phyloP scores from a whole-genome alignment of 2,329 filamentous ascomycete genomes.

The Plenodomus tracheiphilus region DNA sequence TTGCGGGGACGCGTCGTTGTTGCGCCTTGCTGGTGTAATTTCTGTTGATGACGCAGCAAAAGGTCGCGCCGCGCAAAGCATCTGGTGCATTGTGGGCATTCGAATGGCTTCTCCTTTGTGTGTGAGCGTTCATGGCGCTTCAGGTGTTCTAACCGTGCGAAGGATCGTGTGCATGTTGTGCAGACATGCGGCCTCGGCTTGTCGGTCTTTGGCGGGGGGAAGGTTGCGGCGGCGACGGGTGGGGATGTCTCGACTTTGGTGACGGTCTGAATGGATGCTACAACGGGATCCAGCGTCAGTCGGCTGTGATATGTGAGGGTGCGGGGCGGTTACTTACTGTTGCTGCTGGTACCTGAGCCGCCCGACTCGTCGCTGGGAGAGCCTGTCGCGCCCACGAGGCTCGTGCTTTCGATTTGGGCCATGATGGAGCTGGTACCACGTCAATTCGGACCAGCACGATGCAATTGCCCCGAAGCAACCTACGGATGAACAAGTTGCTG shows the following conservation, averaged over 20 bases:
- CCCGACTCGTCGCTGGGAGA: conserved; percentile 35
- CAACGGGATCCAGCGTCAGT: conserved; percentile 22
- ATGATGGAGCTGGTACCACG: conserved; percentile 24
- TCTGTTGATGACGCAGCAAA: conserved; percentile 93
- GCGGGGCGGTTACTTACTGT: conserved; percentile 29
- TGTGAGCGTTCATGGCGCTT: conserved; percentile 98
- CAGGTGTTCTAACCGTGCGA: conserved; percentile 91
- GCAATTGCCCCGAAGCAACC: conserved; percentile 10
- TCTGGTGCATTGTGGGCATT: conserved; percentile 90
- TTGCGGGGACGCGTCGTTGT: conserved; percentile 85
- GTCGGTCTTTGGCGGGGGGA: conserved; percentile 90
- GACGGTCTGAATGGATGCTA: conserved; percentile 37
- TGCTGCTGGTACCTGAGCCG: conserved; percentile 33
- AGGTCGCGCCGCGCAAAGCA: conserved; percentile 95
- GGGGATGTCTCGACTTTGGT: conserved; percentile 35
- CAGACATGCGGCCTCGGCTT: conserved; percentile 96
- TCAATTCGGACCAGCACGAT: conserved; percentile 12
- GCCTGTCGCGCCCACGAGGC: conserved; percentile 32
- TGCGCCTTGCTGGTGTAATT: conserved; percentile 90
- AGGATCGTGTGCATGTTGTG: conserved; percentile 85
- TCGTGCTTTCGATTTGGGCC: conserved; percentile 27
- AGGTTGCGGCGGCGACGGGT: conserved; percentile 43
- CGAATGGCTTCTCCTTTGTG: conserved; percentile 98
- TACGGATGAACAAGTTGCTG: conserved; percentile 1
- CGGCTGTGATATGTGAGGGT: background rate